Conservation (phyloP, 2,329 filamentous ascomycete genomes). For the Fusarium succisae region DNA sequence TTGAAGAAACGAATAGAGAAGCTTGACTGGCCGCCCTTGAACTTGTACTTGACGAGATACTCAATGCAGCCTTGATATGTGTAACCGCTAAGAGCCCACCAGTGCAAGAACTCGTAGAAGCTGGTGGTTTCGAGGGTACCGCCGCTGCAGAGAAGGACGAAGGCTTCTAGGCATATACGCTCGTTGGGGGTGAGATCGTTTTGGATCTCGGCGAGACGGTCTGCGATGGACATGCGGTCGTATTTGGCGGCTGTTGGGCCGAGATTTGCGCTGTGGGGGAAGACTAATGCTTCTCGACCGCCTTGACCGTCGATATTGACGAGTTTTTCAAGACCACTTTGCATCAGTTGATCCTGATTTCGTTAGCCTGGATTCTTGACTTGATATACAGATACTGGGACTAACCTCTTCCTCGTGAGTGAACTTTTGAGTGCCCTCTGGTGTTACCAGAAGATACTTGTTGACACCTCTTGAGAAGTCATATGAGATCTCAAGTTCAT, state of each 20-base stretch:
- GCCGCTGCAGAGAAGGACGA: slow-evolving; percentile 55
- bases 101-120: slow-evolving; percentile 59
- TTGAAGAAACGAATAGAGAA: slow-evolving; percentile 57
- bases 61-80: slow-evolving; percentile 52
- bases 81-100: slow-evolving; percentile 57
- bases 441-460: slow-evolving; percentile 50
- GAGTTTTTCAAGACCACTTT: slow-evolving; percentile 52
- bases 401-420: slow-evolving; percentile 54
- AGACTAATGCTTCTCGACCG: slow-evolving; percentile 51
- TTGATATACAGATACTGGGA: fast-evolving
- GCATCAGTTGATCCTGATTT: slow-evolving; percentile 42
- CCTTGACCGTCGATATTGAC: slow-evolving; percentile 55
- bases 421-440: slow-evolving; percentile 45
- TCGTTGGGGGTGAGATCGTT: slow-evolving; percentile 53
- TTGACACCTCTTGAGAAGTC: slow-evolving; percentile 55
- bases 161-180: slow-evolving; percentile 50
- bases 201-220: slow-evolving; percentile 54
- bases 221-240: slow-evolving; percentile 52
- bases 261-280: slow-evolving; percentile 50
- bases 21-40: slow-evolving; percentile 54
- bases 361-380: fast-evolving
- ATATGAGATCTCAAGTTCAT: slow-evolving; percentile 51
- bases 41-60: slow-evolving; percentile 54
- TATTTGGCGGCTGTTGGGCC: slow-evolving; percentile 48
- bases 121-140: slow-evolving; percentile 53